phyloP scores from a whole-genome alignment of 2,329 filamentous ascomycete genomes.

The Fusarium mexicanum region DNA sequence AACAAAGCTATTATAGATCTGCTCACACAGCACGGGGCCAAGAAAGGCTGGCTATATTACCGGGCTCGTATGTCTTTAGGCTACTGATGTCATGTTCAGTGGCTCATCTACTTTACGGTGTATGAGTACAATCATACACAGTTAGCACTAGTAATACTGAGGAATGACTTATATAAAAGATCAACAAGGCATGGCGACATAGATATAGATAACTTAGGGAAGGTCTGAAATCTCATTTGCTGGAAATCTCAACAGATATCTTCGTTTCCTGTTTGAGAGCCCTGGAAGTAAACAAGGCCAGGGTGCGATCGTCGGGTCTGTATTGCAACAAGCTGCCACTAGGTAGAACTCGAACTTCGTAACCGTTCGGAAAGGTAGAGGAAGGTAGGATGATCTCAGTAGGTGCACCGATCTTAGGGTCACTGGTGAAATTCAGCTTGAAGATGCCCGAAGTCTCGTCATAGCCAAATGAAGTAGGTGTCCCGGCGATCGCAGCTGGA shows the following conservation, averaged over 20 bases:
- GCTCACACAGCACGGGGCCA: not conserved
- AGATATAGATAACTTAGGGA: fast-evolving
- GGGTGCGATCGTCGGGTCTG: not conserved
- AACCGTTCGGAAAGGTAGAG: fast-evolving
- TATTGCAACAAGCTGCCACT: not conserved
- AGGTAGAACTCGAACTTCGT: fast-evolving
- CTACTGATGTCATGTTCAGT: not conserved
- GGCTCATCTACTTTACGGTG: fast-evolving
- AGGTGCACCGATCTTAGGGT: fast-evolving
- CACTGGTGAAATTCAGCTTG: not conserved
- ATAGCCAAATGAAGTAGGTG: fast-evolving
- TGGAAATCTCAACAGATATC: not conserved
- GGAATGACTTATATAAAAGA: fast-evolving
- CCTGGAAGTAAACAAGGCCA: not conserved
- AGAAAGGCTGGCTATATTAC: not conserved
- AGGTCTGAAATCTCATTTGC: not conserved
- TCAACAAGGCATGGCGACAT: fast-evolving
- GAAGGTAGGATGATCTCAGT: fast-evolving
- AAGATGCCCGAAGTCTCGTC: fast-evolving
- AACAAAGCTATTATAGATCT: not conserved
- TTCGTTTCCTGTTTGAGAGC: not conserved
- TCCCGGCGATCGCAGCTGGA: not conserved
- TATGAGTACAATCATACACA: no score
- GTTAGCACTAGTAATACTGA: not conserved
- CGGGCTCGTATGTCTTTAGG: not conserved